Conservation (phyloP, 2,329 filamentous ascomycete genomes). For the Hyphodiscus sp. region DNA sequence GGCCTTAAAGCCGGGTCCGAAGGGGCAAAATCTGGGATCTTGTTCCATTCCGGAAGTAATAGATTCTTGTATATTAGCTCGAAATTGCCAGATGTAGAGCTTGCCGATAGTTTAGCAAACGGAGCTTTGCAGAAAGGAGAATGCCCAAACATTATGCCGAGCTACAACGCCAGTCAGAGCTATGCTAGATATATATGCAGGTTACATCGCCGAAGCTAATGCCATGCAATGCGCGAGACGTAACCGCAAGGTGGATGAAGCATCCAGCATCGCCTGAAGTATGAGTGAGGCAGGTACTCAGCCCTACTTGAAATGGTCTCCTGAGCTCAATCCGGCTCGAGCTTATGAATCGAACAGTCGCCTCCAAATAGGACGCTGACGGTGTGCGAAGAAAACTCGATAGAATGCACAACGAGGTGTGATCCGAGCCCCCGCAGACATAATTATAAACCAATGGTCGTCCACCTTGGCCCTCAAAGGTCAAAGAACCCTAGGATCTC, state of each 20-base stretch:
- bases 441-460: background rate
- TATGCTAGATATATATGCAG: background rate
- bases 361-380: background rate
- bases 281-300: background rate
- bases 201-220: background rate
- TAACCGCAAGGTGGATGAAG: background rate
- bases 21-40: no score
- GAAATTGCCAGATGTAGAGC: no score
- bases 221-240: background rate
- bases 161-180: no score
- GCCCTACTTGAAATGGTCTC: background rate
- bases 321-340: background rate
- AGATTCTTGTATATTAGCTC: no score
- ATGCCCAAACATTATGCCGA: no score
- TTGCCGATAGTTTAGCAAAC: no score
- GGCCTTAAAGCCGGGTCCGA: no score
- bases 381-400: no score
- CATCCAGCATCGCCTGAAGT: background rate
- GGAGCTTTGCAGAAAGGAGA: no score
- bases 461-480: background rate
- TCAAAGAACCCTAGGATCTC: background rate
- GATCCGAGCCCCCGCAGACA: background rate
- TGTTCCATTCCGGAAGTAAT: no score
- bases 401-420: background rate
- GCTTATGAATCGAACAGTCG: background rate